A percentile compares a stretch with the other conserved stretches of the same genome.
Evolutionary conservation across 129 eudicot species (phyloP).

Genomic region (Smallanthus sonchifolius): DNA sequence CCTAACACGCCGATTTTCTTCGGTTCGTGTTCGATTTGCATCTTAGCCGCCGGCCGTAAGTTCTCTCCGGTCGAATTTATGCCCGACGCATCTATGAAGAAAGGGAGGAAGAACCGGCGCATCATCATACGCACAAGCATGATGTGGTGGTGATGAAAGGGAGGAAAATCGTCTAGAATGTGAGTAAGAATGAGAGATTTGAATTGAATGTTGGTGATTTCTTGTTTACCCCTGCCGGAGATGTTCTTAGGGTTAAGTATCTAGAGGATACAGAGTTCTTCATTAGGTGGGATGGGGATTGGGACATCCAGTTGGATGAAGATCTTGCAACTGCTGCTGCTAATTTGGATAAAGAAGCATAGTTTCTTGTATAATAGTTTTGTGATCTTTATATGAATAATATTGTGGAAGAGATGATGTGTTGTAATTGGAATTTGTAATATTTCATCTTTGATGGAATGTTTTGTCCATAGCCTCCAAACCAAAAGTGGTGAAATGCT

Average conservation of each 20-base stretch:
- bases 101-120: constrained; percentile 94
- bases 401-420: too few relatives aligned
- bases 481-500: too few relatives aligned
- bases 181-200: constrained; percentile 50
- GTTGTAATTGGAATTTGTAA: too few relatives aligned
- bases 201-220: constrained; percentile 66
- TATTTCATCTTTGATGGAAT: too few relatives aligned
- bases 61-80: constrained; percentile 52
- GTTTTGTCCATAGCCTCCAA: too few relatives aligned
- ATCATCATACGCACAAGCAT: constrained; percentile 74
- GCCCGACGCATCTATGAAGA: constrained; percentile 77
- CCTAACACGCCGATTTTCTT: neutral
- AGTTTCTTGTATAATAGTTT: neutral
- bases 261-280: constrained; percentile 84
- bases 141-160: constrained; percentile 81
- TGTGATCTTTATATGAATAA: too few relatives aligned
- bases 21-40: constrained; percentile 35
- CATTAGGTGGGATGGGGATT: constrained; percentile 81
- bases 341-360: constrained; percentile 17
- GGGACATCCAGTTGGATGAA: constrained; percentile 83
- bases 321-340: constrained; percentile 70
- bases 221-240: constrained; percentile 68
- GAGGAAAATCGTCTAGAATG: constrained; percentile 74
- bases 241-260: constrained; percentile 80
- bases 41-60: constrained; percentile 38